Evolutionary conservation across 1,284 basidiomycete genomes (phyloP).

Genomic region (Apiotrichum gamsii): DNA sequence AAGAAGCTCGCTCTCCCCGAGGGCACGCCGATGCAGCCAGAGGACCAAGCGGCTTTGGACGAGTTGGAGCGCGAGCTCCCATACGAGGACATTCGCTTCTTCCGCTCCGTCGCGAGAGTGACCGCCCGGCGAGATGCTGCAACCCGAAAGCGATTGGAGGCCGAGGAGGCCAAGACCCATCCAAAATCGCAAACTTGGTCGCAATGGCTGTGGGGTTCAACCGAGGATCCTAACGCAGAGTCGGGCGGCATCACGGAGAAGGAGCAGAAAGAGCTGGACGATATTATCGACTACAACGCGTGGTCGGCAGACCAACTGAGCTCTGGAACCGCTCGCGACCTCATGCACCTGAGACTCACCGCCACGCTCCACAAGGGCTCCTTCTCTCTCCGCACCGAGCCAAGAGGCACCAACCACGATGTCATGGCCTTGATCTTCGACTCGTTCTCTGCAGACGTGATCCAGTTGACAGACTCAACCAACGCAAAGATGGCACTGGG

Average conservation of each 20-base stretch:
- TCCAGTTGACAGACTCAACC: constrained; percentile 81
- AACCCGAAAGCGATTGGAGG: constrained; percentile 61
- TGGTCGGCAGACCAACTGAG: constrained; percentile 59
- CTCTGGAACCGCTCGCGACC: constrained; percentile 67
- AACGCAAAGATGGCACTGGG: constrained; percentile 79
- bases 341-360: constrained; percentile 69
- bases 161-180: constrained; percentile 54
- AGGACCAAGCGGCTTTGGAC: constrained; percentile 60
- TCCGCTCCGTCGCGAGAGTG: constrained; percentile 89
- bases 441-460: constrained; percentile 73
- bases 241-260: constrained; percentile 62
- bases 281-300: constrained; percentile 89
- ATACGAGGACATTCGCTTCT: constrained; percentile 96
- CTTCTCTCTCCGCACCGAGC: constrained; percentile 68
- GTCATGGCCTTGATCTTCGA: constrained; percentile 87
- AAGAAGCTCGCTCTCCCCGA: constrained; percentile 56
- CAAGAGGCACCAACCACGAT: constrained; percentile 59
- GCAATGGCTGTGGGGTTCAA: constrained; percentile 74
- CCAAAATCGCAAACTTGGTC: constrained; percentile 63
- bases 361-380: constrained; percentile 81
- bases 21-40: constrained; percentile 49
- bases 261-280: constrained; percentile 87
- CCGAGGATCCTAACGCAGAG: constrained; percentile 42
- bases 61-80: constrained; percentile 73
- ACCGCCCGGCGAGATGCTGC: constrained; percentile 79